Conservation (phyloP, 2,329 filamentous ascomycete species). For the Coleophoma eucalyptorum region DNA sequence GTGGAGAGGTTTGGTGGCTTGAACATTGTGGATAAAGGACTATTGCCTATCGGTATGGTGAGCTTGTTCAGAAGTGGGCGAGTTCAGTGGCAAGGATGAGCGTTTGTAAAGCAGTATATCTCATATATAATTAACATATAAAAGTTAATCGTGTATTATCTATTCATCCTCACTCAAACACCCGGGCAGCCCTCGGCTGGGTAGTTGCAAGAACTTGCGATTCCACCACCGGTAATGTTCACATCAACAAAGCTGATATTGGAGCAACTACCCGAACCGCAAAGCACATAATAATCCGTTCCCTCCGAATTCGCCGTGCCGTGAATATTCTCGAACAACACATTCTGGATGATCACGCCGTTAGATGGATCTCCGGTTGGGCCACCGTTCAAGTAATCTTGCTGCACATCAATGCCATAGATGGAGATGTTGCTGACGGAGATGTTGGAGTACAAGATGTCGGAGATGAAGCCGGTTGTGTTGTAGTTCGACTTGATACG, state of each 20-base stretch:
- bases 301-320: constrained; percentile 28
- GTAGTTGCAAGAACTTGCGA: constrained; percentile 23
- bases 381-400: constrained; percentile 47
- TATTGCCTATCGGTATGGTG: constrained; percentile 37
- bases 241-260: constrained; percentile 32
- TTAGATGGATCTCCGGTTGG: constrained; percentile 33
- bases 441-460: constrained; percentile 43
- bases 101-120: too few relatives aligned
- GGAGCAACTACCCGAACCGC: constrained; percentile 33
- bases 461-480: constrained; percentile 33
- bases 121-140: too few relatives aligned
- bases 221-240: constrained; percentile 28
- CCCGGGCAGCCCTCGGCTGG: constrained; percentile 21
- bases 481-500: constrained; percentile 36
- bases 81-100: constrained; percentile 33
- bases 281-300: constrained; percentile 33
- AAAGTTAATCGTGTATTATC: too few relatives aligned
- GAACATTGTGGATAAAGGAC: constrained; percentile 32
- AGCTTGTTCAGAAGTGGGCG: constrained; percentile 31
- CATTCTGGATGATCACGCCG: constrained; percentile 31
- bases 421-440: constrained; percentile 36
- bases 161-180: neutral
- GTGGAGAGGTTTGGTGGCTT: constrained; percentile 35
- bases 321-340: constrained; percentile 31
- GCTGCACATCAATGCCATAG: constrained; percentile 48